A percentile compares a stretch with the other conserved stretches of the same genome.
Conservation (phyloP, 768 basidiomycete genomes). For the Rhodotorula paludigena region DNA sequence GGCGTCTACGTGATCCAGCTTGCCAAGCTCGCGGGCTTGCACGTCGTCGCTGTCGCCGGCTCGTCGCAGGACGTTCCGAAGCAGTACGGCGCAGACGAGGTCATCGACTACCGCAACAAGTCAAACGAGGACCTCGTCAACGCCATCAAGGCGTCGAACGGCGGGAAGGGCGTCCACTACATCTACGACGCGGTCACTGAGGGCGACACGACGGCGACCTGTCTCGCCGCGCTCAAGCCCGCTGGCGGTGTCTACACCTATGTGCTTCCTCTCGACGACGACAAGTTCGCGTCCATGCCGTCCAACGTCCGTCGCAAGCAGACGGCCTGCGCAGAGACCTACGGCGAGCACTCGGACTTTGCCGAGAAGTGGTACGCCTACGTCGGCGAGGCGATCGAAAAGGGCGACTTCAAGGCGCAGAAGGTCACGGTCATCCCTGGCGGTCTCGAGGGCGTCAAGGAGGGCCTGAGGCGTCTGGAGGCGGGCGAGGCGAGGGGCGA, state of each 20-base stretch:
- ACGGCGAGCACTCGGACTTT: constrained; percentile 36
- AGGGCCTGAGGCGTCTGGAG: constrained; percentile 39
- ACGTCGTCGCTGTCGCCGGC: constrained; percentile 42
- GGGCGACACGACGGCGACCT: constrained; percentile 19
- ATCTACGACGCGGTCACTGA: constrained; percentile 36
- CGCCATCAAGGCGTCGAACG: constrained; percentile 18
- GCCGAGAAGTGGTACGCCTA: constrained; percentile 33
- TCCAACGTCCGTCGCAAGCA: constrained; percentile 22
- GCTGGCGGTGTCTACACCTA: constrained; percentile 18
- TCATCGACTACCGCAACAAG: constrained; percentile 41
- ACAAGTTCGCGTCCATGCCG: background rate
- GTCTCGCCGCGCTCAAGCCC: constrained; percentile 17
- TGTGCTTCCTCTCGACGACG: constrained; percentile 21
- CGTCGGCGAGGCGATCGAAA: constrained; percentile 37
- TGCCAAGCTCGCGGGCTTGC: constrained; percentile 36
- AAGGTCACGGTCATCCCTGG: constrained; percentile 38
- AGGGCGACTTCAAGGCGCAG: constrained; percentile 37
- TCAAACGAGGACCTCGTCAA: constrained; percentile 11
- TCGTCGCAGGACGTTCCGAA: constrained; percentile 10
- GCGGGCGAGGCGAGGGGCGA: constrained; percentile 37
- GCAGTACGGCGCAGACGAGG: constrained; percentile 38
- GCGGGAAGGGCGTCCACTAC: constrained; percentile 12
- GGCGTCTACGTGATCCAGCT: constrained; percentile 43
- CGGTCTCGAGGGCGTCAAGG: constrained; percentile 39
- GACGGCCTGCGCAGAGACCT: constrained; percentile 33